Conservation (phyloP, 768 basidiomycete genomes). For the Boletus rex-veris region DNA sequence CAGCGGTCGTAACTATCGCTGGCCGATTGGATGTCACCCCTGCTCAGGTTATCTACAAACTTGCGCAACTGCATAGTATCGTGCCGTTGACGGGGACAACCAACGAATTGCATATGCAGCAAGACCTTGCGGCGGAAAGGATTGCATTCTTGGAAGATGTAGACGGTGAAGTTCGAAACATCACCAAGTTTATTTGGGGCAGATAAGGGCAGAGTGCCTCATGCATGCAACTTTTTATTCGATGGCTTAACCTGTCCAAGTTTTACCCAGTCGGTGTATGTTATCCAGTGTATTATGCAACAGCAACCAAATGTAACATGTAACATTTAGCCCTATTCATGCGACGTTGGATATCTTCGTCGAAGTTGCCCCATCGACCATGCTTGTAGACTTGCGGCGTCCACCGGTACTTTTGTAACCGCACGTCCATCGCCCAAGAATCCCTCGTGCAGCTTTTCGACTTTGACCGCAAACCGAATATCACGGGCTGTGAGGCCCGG, state of each 20-base stretch:
- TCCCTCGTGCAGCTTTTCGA: conserved; percentile 35
- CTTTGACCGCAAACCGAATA: conserved; percentile 42
- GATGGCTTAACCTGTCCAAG: neutral
- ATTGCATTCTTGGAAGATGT: conserved; percentile 35
- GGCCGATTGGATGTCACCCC: conserved; percentile 49
- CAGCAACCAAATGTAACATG: neutral
- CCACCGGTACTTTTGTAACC: conserved; percentile 19
- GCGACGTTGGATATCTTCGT: conserved; percentile 16
- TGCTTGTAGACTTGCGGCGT: conserved; percentile 6
- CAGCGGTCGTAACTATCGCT: conserved; percentile 43
- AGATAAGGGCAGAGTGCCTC: conserved; percentile 5
- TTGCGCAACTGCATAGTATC: conserved; percentile 64
- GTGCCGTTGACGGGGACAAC: conserved; percentile 77
- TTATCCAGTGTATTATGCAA: conserved; percentile 3
- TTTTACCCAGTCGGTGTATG: conserved; percentile 4
- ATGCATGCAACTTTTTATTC: neutral
- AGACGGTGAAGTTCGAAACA: conserved; percentile 19
- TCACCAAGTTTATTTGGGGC: conserved; percentile 31
- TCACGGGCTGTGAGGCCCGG: conserved; percentile 52
- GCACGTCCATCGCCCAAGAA: conserved; percentile 25
- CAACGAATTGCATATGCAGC: conserved; percentile 60
- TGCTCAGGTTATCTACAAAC: conserved; percentile 63
- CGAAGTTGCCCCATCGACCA: conserved; percentile 27
- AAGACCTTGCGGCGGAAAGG: conserved; percentile 50
- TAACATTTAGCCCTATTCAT: neutral